Evolutionary conservation across 169 alveolate species (phyloP), one percentile per base, ranked within the genome.

Genomic region (Eimeria sp.): DNA sequence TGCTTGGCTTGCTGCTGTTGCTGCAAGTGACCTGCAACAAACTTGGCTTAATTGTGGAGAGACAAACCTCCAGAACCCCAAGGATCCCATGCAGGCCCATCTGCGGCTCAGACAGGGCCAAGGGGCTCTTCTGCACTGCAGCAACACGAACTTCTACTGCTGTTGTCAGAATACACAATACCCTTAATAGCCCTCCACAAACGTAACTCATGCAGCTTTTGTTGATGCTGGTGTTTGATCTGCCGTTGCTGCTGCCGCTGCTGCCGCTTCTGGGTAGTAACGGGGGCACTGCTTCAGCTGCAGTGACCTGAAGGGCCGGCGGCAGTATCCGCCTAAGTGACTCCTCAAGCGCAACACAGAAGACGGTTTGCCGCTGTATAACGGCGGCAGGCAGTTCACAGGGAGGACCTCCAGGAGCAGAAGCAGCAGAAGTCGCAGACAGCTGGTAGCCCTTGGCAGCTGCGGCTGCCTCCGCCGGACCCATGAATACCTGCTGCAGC

Each of bases 301-400:
- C 63, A n/a, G 61, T 25, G 40, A 3, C 88, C 63, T 43, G 88
- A 34, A 78, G 63, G 61, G 88, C 61, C 45, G 61, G 40, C 18
- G 88, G 88, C 40, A 78, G 88, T 34, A 40, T 61, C 88, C 20
- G 30, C 5, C 11, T 22, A 9, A 82, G 70, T 5, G 70, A 9
- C 72, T 45, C 72, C 72, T 82, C 70, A 43, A 82, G 73, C 20
- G 90, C 90, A 51, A 51, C 45, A 47, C 90, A 82, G 90, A 82
- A 82, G 10, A 63, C 73, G 0, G 90, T 47, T 47, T 82, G 90
- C 25, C 13, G 43, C 43, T 49, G 72, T 47, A 82, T 49, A 25
- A 63, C 72, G 2, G 10, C 3, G 43, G 47, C 72, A 47, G 65
- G 63, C 4, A 82, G 45, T 47, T 51, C 47, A 63, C 47, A 82